Evolutionary conservation across 192 early-diverging fungal species (phyloP).

Genomic region (Chytriomyces confervae): DNA sequence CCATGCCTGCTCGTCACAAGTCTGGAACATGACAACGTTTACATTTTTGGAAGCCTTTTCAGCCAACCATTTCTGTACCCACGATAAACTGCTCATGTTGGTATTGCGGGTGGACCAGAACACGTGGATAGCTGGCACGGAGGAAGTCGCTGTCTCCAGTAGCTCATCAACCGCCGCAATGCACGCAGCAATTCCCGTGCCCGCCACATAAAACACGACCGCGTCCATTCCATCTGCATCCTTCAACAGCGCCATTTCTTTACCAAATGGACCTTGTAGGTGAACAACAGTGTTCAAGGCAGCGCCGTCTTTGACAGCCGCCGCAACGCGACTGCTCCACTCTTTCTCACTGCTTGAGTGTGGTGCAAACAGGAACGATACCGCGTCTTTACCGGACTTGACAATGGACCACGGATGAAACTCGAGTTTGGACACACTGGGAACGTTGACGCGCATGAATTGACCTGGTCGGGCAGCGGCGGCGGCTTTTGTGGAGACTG

Average conservation of each 20-base stretch:
- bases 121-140: neutral
- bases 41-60: neutral
- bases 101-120: conserved; percentile 21
- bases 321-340: neutral
- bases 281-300: conserved; percentile 14
- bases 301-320: neutral
- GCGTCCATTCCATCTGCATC: neutral
- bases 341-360: neutral
- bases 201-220: conserved; percentile 26
- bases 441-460: conserved; percentile 76
- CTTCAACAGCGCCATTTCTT: neutral
- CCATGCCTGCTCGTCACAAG: neutral
- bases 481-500: conserved; percentile 60
- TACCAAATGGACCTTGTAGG: conserved; percentile 26
- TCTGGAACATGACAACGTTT: neutral
- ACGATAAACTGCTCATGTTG: neutral
- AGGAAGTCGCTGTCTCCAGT: neutral
- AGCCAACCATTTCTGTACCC: neutral
- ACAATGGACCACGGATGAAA: conserved; percentile 86
- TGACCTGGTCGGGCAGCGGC: conserved; percentile 62
- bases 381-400: conserved; percentile 44
- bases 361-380: conserved; percentile 21
- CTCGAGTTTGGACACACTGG: conserved; percentile 72
- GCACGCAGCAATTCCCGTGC: conserved; percentile 23
- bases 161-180: neutral